Conservation (phyloP, 1,139 yeast genomes). For the Candida albicans region DNA sequence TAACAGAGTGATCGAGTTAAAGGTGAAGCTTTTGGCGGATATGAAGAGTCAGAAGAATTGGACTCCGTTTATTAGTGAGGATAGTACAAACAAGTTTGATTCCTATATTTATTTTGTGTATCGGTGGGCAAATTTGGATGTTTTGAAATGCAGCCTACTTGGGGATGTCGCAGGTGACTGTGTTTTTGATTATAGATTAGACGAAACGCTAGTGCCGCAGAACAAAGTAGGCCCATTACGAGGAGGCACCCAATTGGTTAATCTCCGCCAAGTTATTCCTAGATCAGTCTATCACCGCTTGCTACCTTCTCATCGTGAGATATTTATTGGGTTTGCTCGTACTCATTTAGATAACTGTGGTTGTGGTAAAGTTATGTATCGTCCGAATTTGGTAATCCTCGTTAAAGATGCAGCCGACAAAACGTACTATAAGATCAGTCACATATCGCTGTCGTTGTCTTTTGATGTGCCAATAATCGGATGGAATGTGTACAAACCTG, state of each 20-base stretch:
- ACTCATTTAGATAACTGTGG: constrained; percentile 48
- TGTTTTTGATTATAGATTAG: constrained; percentile 24
- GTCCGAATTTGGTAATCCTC: constrained; percentile 46
- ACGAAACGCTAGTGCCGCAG: constrained; percentile 16
- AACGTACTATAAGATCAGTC: constrained; percentile 22
- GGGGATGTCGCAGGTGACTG: constrained; percentile 20
- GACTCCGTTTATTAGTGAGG: constrained; percentile 30
- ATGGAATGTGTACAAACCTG: constrained; percentile 33
- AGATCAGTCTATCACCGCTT: constrained; percentile 2
- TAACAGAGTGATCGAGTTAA: constrained; percentile 29
- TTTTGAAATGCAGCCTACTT: constrained; percentile 25
- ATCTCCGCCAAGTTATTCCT: constrained; percentile 18
- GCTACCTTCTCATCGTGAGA: constrained; percentile 32
- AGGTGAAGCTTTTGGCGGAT: constrained; percentile 17
- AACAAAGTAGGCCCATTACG: constrained; percentile 31
- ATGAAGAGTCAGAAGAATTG: constrained; percentile 28
- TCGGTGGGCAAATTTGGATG: constrained; percentile 28
- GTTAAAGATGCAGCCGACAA: constrained; percentile 18
- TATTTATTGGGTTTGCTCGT: constrained; percentile 54
- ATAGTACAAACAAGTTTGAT: constrained; percentile 13
- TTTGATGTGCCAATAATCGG: constrained; percentile 36
- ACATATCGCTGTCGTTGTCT: constrained; percentile 38
- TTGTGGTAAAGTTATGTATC: constrained; percentile 46
- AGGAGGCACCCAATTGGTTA: constrained; percentile 34
- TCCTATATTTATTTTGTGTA: constrained; percentile 25